Conservation (phyloP, 2,329 filamentous ascomycete genomes). For the Talaromyces sp. region DNA sequence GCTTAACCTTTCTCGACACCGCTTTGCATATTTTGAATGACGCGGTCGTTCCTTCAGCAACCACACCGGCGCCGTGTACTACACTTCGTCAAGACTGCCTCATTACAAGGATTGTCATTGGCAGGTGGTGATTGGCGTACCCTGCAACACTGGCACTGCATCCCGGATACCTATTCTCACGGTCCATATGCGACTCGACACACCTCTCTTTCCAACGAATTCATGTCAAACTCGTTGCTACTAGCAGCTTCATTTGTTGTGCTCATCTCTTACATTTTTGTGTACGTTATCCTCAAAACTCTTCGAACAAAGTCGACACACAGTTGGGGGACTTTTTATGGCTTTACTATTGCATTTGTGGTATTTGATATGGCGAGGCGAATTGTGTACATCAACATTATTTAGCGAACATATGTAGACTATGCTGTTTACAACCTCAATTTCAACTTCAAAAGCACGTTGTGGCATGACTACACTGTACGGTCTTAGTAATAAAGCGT, state of each 20-base stretch:
- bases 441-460: neutral
- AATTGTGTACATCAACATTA: neutral
- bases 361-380: neutral
- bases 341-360: neutral
- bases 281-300: neutral
- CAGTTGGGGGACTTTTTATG: neutral
- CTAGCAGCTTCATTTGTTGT: neutral
- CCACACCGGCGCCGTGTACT: neutral
- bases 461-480: neutral
- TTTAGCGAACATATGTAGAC: neutral
- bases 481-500: slow-evolving; percentile 8
- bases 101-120: neutral
- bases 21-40: neutral
- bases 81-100: neutral
- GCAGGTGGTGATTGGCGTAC: neutral
- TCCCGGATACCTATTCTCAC: neutral
- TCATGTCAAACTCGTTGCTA: neutral
- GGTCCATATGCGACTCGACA: neutral
- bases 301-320: neutral
- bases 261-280: neutral
- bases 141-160: neutral
- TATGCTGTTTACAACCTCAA: neutral
- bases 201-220: neutral
- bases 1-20: neutral
- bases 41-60: neutral